Conservation (phyloP, 225 moss, liverwort and hornwort genomes). For the Asterella californica region DNA sequence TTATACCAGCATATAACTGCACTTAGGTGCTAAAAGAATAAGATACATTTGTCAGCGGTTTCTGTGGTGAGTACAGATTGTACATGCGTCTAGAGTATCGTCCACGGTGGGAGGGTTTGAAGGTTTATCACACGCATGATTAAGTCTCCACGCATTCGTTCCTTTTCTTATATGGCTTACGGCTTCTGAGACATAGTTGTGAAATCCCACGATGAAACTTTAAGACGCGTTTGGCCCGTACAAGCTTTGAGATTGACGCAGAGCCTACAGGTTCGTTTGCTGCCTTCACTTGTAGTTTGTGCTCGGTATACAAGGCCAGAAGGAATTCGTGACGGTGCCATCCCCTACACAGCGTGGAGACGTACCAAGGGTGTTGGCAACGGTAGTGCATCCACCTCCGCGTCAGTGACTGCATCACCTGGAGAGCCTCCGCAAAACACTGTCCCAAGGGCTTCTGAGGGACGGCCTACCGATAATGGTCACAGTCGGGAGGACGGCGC, state of each 20-base stretch:
- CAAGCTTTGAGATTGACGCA: not conserved
- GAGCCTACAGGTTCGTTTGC: conserved; percentile 67
- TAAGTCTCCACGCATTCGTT: too few relatives aligned
- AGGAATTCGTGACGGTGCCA: conserved; percentile 90
- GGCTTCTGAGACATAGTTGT: too few relatives aligned
- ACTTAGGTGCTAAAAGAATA: too few relatives aligned
- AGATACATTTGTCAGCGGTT: too few relatives aligned
- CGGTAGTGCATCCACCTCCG: conserved; percentile 14
- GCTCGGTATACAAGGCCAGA: conserved; percentile 76
- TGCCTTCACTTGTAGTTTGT: conserved; percentile 76
- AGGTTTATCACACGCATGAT: too few relatives aligned
- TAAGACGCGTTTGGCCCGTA: not conserved
- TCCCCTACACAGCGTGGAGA: conserved; percentile 98
- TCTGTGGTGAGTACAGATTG: too few relatives aligned
- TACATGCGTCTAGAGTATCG: too few relatives aligned
- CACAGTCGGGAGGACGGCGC: conserved; percentile 45
- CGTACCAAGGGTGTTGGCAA: conserved; percentile 54
- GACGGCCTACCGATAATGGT: conserved; percentile 39
- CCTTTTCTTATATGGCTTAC: too few relatives aligned
- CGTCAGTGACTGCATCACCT: conserved; percentile 19
- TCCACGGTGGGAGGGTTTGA: too few relatives aligned
- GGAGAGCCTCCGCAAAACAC: conserved; percentile 18
- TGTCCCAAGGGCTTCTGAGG: conserved; percentile 32
- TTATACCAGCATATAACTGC: too few relatives aligned
- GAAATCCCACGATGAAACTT: not conserved